A percentile compares a stretch with the other conserved stretches of the same genome.
phyloP scores from a whole-genome alignment of 768 basidiomycete genomes.

The Boletus barrowsii region DNA sequence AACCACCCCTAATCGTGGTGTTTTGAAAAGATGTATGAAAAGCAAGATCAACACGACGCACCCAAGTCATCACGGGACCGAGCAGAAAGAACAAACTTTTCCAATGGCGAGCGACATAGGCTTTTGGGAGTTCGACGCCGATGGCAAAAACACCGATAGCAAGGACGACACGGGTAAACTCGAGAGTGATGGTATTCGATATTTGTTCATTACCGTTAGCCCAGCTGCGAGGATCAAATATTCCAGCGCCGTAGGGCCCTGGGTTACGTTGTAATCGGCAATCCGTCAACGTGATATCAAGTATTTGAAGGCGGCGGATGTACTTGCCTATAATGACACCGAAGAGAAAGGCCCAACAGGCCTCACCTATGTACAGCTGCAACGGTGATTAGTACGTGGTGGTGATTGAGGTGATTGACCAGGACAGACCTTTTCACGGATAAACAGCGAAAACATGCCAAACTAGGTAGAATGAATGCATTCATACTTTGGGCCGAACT shows the following conservation, averaged over 20 bases:
- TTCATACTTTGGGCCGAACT: neutral
- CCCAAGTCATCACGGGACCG: conserved; percentile 81
- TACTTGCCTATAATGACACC: conserved; percentile 81
- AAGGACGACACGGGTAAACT: conserved; percentile 85
- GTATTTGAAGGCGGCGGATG: neutral
- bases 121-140: conserved; percentile 95
- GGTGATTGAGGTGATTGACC: neutral
- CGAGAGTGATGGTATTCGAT: conserved; percentile 80
- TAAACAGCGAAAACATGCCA: conserved; percentile 90
- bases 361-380: conserved; percentile 91
- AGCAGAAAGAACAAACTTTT: conserved; percentile 82
- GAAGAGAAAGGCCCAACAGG: conserved; percentile 91
- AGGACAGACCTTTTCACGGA: conserved; percentile 74
- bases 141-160: conserved; percentile 98
- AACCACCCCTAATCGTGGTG: conserved; percentile 75
- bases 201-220: conserved; percentile 43
- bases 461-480: conserved; percentile 47
- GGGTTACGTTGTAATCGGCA: conserved; percentile 1
- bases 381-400: conserved; percentile 4
- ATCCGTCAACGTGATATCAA: conserved; percentile 4
- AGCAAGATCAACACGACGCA: conserved; percentile 35
- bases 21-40: conserved; percentile 5
- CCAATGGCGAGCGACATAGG: conserved; percentile 94
- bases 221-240: conserved; percentile 85
- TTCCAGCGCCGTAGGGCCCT: conserved; percentile 80